Conservation (phyloP, 208 protist species). For the Trypanosoma lewisi region DNA sequence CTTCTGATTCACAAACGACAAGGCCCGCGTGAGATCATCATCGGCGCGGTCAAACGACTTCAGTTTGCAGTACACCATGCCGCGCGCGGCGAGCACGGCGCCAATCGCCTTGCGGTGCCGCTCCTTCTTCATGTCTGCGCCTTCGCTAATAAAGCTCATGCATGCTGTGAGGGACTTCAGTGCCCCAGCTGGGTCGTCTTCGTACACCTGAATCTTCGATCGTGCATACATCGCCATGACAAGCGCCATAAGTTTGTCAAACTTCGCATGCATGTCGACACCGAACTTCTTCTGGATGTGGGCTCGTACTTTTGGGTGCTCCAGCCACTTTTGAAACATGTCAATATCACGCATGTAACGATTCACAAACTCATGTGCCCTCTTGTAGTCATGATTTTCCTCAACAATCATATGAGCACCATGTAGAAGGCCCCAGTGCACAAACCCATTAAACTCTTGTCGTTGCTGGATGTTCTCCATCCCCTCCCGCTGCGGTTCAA, state of each 20-base stretch:
- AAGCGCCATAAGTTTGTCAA: conserved; percentile 85
- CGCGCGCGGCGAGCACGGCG: conserved; percentile 72
- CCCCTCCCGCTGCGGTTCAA: conserved; percentile 79
- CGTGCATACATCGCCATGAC: conserved; percentile 88
- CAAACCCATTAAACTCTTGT: conserved; percentile 88
- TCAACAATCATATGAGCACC: conserved; percentile 85
- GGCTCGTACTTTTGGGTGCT: conserved; percentile 85
- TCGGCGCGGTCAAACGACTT: conserved; percentile 77
- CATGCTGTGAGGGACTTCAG: conserved; percentile 82
- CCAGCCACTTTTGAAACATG: conserved; percentile 89
- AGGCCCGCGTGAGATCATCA: conserved; percentile 76
- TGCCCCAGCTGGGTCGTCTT: conserved; percentile 81
- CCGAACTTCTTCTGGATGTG: conserved; percentile 89
- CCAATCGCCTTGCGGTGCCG: conserved; percentile 80
- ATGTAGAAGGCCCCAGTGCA: conserved; percentile 87
- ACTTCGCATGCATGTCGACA: conserved; percentile 81
- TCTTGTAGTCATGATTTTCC: conserved; percentile 85
- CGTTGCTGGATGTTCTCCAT: conserved; percentile 80
- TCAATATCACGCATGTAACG: conserved; percentile 90
- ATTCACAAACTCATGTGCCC: conserved; percentile 87
- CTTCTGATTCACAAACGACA: conserved; percentile 77
- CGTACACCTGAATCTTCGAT: conserved; percentile 87
- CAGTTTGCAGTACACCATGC: conserved; percentile 85
- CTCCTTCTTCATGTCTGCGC: conserved; percentile 58
- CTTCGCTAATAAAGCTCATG: conserved; percentile 72